Percentiles rank a stretch among this genome's conserved stretches.
Evolutionary conservation across 805 yeast species (phyloP).

Genomic region (Barnettozyma botsteinii): DNA sequence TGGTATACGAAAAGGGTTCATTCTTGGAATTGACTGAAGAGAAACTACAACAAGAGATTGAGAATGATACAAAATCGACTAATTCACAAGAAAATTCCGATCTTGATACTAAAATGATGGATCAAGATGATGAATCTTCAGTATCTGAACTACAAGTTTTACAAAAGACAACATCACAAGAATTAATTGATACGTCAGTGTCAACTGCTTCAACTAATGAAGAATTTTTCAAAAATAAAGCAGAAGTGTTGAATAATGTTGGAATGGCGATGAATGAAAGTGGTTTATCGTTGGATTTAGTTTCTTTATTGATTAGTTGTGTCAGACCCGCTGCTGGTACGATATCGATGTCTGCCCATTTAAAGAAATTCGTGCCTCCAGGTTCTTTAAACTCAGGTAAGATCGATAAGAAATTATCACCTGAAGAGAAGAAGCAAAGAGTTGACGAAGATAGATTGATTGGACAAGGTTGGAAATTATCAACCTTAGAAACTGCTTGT

Average conservation of each 20-base stretch:
- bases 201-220: constrained; percentile 18
- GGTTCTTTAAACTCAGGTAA: constrained; percentile 58
- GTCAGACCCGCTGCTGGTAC: constrained; percentile 82
- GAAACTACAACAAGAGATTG: constrained; percentile 39
- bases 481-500: constrained; percentile 55
- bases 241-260: constrained; percentile 47
- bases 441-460: constrained; percentile 22
- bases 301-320: constrained; percentile 74
- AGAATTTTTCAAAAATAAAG: constrained; percentile 43
- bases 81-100: constrained; percentile 7
- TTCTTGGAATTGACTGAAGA: constrained; percentile 54
- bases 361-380: constrained; percentile 65
- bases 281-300: constrained; percentile 80
- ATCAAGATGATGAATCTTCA: neutral
- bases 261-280: constrained; percentile 80
- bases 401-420: constrained; percentile 19
- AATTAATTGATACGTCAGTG: neutral
- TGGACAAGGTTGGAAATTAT: constrained; percentile 74
- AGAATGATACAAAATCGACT: constrained; percentile 11
- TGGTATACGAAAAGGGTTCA: constrained; percentile 51
- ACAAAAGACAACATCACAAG: neutral
- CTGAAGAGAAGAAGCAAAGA: constrained; percentile 20
- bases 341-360: constrained; percentile 81
- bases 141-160: neutral
- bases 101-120: neutral